These are phyloP conservation scores for Candida freyschussii DNA, from an alignment of 1,139 yeast species.

Conservation along the genomic window DNA sequence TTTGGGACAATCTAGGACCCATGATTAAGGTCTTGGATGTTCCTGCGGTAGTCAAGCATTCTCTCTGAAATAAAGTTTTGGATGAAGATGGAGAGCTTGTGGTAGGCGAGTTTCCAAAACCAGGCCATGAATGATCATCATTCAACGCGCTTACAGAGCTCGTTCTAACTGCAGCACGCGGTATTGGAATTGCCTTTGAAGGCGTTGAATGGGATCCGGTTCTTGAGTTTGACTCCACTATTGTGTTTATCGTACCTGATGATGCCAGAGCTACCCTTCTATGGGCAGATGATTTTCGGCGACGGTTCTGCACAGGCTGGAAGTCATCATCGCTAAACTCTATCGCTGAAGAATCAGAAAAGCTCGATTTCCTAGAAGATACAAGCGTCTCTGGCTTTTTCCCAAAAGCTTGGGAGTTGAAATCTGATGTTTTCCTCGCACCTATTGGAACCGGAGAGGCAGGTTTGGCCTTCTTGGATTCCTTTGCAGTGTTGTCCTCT, in stretches of 20 bases:
- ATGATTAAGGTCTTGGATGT: conserved; percentile 2
- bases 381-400: no score
- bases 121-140: not conserved
- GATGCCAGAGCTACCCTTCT: conserved; percentile 15
- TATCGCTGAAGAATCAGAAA: conserved; percentile 22
- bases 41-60: not conserved
- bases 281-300: conserved; percentile 27
- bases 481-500: conserved; percentile 14
- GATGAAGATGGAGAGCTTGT: conserved; percentile 4
- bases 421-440: conserved; percentile 5
- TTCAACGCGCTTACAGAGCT: not conserved
- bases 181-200: no score
- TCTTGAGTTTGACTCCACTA: no score
- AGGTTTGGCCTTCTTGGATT: conserved; percentile 9
- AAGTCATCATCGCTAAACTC: conserved; percentile 26
- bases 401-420: not conserved
- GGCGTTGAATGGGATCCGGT: no score
- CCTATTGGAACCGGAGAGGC: conserved; percentile 8
- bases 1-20: conserved; percentile 22
- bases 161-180: no score
- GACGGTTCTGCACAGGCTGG: conserved; percentile 27
- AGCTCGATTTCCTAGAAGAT: conserved; percentile 9
- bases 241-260: conserved; percentile 6
- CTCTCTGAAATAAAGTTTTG: no score
- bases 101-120: conserved; percentile 6